Conservation (phyloP, 75 land plant genomes). For the Sequoia sempervirens region DNA sequence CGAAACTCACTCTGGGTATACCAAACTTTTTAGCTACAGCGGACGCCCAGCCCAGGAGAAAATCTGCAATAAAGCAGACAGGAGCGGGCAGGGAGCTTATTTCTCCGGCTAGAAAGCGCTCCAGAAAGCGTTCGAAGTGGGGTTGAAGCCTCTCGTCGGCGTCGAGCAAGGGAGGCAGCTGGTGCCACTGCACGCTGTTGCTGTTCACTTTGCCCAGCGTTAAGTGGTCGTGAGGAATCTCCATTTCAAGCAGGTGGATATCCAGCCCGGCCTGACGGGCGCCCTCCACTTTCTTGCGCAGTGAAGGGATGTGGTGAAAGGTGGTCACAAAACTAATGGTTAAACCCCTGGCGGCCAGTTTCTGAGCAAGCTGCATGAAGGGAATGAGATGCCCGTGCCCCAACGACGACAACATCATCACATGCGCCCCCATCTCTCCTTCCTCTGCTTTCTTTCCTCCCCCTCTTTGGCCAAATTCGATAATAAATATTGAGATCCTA, state of each 20-base stretch:
- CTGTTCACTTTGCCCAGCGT: not conserved
- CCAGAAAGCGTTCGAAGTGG: not conserved
- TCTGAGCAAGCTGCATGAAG: conserved; percentile 13
- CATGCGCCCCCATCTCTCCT: not conserved
- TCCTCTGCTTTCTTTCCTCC: not conserved
- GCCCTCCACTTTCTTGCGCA: not conserved
- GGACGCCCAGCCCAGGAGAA: conserved; percentile 8
- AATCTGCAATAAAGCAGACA: not conserved
- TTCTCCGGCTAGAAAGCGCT: not conserved
- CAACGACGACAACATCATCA: conserved; percentile 13
- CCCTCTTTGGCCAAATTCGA: too few species aligned
- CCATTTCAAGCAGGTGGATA: conserved; percentile 7
- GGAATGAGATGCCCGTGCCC: conserved; percentile 23
- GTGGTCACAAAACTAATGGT: conserved; percentile 16
- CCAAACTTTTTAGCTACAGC: not conserved
- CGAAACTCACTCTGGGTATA: not conserved
- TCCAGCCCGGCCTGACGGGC: not conserved
- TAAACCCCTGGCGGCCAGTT: conserved; percentile 12
- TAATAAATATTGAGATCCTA: too few species aligned
- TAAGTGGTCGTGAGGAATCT: not conserved
- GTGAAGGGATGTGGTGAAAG: conserved; percentile 4
- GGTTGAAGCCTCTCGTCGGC: conserved; percentile 12
- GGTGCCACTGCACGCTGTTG: not conserved
- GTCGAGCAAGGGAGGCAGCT: not conserved
- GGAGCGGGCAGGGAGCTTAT: not conserved